These are phyloP conservation scores for Pholiota conissans DNA, from an alignment of 768 basidiomycete genomes.

Conservation along the genomic window DNA sequence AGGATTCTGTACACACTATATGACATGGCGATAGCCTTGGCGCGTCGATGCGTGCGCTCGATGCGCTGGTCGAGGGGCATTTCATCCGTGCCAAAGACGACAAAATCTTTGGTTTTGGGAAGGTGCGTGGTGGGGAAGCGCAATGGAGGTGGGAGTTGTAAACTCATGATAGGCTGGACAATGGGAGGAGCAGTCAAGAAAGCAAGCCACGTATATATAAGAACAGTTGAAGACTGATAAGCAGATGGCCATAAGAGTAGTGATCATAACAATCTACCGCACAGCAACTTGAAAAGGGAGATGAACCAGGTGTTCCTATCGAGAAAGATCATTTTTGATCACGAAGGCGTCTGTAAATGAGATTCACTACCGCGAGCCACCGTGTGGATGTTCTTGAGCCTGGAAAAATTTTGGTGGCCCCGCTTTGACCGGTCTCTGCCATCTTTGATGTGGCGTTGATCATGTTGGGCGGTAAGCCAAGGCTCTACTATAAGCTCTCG, in stretches of 20 bases:
- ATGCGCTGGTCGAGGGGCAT: conserved; percentile 3
- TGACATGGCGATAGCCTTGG: conserved; percentile 5
- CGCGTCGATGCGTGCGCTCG: conserved; percentile 7
- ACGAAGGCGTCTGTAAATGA: no score
- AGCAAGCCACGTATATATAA: neutral
- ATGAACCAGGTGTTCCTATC: no score
- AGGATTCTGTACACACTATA: neutral
- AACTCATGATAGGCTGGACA: neutral
- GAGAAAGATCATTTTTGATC: no score
- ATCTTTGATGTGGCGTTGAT: neutral
- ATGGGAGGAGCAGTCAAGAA: neutral
- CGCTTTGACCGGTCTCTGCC: no score
- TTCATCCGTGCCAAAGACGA: conserved; percentile 1
- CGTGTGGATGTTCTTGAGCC: no score
- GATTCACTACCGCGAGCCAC: no score
- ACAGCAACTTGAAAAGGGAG: no score
- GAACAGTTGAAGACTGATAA: no score
- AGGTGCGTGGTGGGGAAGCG: conserved; percentile 1
- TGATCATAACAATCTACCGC: no score
- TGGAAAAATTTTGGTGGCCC: no score
- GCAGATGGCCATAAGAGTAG: no score
- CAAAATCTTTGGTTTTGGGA: neutral
- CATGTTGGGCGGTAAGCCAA: neutral
- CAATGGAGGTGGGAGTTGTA: neutral
- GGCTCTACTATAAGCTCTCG: neutral